Evolutionary conservation across 306 rosid species (phyloP).

Genomic region (Vicia sativa): DNA sequence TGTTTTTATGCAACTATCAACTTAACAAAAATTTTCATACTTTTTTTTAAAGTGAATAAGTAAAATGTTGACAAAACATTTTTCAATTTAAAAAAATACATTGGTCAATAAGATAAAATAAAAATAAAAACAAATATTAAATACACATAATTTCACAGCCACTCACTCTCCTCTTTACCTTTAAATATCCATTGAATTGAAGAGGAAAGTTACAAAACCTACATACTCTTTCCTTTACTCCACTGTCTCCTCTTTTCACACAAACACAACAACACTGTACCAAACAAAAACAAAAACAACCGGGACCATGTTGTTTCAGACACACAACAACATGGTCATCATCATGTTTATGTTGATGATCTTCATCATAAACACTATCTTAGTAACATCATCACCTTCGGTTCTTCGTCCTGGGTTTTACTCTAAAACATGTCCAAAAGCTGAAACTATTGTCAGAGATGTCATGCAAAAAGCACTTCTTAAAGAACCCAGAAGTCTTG

Average conservation of each 20-base stretch:
- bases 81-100: too few relatives aligned
- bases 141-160: neutral
- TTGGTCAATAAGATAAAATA: too few relatives aligned
- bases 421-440: conserved; percentile 59
- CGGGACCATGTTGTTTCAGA: neutral
- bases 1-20: too few relatives aligned
- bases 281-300: neutral
- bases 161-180: neutral
- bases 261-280: neutral
- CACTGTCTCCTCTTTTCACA: neutral
- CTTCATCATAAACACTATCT: conserved; percentile 4
- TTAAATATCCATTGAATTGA: neutral
- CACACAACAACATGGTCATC: neutral
- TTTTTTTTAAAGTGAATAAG: too few relatives aligned
- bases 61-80: too few relatives aligned
- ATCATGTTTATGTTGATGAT: neutral
- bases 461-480: conserved; percentile 65
- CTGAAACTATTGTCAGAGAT: conserved; percentile 57
- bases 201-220: conserved; percentile 7
- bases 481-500: conserved; percentile 73
- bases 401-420: conserved; percentile 44
- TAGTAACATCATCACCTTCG: neutral
- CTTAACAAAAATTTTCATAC: too few relatives aligned
- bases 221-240: neutral
- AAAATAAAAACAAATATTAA: neutral